Percentiles rank a stretch among this genome's conserved stretches.
Evolutionary conservation across 2,329 filamentous ascomycete species (phyloP).

Genomic region (Elsinoe necatrix): DNA sequence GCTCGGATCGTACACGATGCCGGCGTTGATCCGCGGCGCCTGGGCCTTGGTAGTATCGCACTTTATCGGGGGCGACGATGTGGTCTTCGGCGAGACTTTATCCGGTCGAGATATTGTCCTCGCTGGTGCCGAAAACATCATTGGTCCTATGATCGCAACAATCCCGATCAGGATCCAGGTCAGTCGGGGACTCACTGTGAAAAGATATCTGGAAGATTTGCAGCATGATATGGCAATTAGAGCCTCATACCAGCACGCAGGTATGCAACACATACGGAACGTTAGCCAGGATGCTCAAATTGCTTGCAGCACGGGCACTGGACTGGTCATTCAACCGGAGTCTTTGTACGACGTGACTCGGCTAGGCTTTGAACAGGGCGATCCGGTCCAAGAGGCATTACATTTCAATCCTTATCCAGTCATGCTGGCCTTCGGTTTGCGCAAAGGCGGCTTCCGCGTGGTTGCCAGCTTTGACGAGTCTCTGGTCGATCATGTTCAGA

Average conservation of each 20-base stretch:
- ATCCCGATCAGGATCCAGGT: conserved; percentile 31
- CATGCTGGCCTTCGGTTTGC: conserved; percentile 41
- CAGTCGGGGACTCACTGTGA: conserved; percentile 23
- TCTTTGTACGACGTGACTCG: conserved; percentile 18
- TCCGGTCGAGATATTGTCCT: conserved; percentile 31
- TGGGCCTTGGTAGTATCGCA: conserved; percentile 27
- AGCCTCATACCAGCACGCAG: conserved; percentile 32
- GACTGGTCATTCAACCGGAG: conserved; percentile 46
- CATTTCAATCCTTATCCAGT: conserved; percentile 35
- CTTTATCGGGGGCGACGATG: conserved; percentile 27
- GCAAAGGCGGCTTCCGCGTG: conserved; percentile 36
- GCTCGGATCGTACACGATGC: conserved; percentile 25
- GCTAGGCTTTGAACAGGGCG: conserved; percentile 21
- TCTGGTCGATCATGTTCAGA: conserved; percentile 10
- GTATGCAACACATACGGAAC: conserved; percentile 32
- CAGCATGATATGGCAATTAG: conserved; percentile 23
- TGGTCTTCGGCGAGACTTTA: conserved; percentile 30
- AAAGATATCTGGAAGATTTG: conserved; percentile 18
- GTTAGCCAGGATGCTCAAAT: conserved; percentile 45
- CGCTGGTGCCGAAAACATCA: conserved; percentile 28
- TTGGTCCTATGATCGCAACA: conserved; percentile 34
- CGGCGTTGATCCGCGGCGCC: conserved; percentile 23
- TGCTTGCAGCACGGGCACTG: conserved; percentile 49
- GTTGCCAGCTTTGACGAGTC: conserved; percentile 16
- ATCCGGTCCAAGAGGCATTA: conserved; percentile 20